Evolutionary conservation across 2,329 filamentous ascomycete species (phyloP).

Genomic region (Aotearoamyces nothofagi): DNA sequence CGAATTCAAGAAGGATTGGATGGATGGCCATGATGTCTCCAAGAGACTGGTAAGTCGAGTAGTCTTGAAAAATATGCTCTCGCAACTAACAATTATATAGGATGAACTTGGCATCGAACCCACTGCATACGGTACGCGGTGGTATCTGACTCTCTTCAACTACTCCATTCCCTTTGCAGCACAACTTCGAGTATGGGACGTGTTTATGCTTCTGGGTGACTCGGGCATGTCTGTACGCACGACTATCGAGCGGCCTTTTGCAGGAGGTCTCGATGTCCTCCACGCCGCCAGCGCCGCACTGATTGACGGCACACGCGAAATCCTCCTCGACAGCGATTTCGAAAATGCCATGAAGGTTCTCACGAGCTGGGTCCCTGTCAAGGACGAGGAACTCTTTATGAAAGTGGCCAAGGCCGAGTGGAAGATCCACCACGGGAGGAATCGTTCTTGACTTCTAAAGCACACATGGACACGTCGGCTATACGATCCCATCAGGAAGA

Average conservation of each 20-base stretch:
- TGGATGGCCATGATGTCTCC: conserved; percentile 62
- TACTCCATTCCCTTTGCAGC: conserved; percentile 89
- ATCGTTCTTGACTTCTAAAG: too few species aligned
- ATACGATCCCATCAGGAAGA: too few species aligned
- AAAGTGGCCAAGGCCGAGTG: conserved; percentile 77
- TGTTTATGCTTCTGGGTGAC: conserved; percentile 89
- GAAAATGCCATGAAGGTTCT: conserved; percentile 97
- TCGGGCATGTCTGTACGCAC: conserved; percentile 27
- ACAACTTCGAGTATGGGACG: conserved; percentile 92
- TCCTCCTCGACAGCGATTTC: conserved; percentile 84
- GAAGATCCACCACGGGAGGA: conserved; percentile 44
- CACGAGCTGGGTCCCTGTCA: conserved; percentile 85
- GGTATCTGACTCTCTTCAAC: conserved; percentile 97
- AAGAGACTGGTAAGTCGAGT: conserved; percentile 53
- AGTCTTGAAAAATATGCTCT: background rate
- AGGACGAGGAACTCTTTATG: conserved; percentile 89
- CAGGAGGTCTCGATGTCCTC: conserved; percentile 65
- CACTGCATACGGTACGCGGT: conserved; percentile 88
- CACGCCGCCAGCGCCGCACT: conserved; percentile 83
- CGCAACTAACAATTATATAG: conserved; percentile 24
- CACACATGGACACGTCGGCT: too few species aligned
- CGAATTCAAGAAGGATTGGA: conserved; percentile 77
- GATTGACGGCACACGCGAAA: conserved; percentile 78
- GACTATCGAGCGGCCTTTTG: conserved; percentile 25
- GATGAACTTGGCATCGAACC: conserved; percentile 66